phyloP scores from a whole-genome alignment of 257 asterid species.

The Lithospermum erythrorhizon region DNA sequence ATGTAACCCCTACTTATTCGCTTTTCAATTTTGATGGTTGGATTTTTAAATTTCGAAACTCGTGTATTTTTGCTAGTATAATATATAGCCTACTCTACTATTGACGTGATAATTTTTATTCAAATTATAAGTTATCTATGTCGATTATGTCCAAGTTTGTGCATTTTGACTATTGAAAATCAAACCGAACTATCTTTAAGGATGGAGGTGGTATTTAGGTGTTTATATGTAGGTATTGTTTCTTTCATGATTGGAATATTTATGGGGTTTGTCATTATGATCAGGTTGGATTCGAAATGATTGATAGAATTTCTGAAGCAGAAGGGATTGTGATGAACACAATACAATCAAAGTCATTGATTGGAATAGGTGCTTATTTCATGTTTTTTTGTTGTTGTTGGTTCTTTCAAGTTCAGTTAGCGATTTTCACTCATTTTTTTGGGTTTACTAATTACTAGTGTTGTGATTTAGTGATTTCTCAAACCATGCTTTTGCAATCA shows the following conservation, averaged over 20 bases:
- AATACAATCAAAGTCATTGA: constrained; percentile 77
- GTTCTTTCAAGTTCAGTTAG: no score
- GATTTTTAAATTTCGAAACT: no score
- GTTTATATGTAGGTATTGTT: not conserved
- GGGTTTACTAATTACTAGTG: not conserved
- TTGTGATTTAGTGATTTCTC: not conserved
- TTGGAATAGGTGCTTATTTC: constrained; percentile 70
- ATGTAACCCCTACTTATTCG: constrained; percentile 24
- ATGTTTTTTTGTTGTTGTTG: not conserved
- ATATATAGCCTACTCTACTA: no score
- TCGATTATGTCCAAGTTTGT: no score
- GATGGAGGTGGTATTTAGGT: not conserved
- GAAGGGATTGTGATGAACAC: constrained; percentile 83
- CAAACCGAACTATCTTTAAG: no score
- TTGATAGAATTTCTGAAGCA: constrained; percentile 64
- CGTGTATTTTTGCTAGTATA: no score
- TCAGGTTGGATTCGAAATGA: constrained; percentile 93
- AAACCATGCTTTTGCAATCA: constrained; percentile 6
- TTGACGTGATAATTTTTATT: no score
- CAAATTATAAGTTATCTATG: no score
- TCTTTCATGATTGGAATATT: not conserved
- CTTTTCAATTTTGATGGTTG: no score
- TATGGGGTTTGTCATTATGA: constrained; percentile 2
- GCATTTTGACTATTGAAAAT: no score
- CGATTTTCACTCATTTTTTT: no score